Percentiles rank a stretch among this genome's conserved stretches.
Conservation (phyloP, 2,329 filamentous ascomycete species). For the Fusarium ramigenum region DNA sequence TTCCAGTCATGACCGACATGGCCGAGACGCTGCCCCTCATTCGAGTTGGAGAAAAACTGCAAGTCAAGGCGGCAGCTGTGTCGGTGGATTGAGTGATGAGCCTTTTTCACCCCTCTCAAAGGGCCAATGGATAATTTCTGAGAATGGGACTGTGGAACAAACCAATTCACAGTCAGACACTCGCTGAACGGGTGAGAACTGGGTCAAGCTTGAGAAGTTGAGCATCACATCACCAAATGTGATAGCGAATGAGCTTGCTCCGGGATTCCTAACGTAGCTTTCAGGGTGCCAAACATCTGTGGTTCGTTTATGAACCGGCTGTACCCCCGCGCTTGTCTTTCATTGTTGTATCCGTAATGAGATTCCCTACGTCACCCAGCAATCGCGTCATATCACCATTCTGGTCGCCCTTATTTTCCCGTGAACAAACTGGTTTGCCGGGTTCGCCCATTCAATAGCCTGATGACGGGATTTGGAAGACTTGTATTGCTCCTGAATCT, state of each 20-base stretch:
- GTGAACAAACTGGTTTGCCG: slow-evolving; percentile 17
- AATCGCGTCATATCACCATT: slow-evolving; percentile 34
- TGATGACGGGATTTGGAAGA: background rate
- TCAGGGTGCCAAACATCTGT: slow-evolving; percentile 4
- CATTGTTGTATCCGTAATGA: slow-evolving; percentile 15
- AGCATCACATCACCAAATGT: slow-evolving; percentile 12
- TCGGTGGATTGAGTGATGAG: slow-evolving; percentile 13
- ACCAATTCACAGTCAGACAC: slow-evolving; percentile 8
- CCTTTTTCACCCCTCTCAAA: slow-evolving; percentile 3
- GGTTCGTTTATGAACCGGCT: slow-evolving; percentile 8
- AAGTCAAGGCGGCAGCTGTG: slow-evolving; percentile 11
- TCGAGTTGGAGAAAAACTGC: slow-evolving; percentile 5
- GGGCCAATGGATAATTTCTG: slow-evolving; percentile 1
- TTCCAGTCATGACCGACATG: slow-evolving; percentile 20
- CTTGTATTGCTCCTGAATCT: background rate
- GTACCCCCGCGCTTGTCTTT: slow-evolving; percentile 25
- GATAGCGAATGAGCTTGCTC: slow-evolving; percentile 11
- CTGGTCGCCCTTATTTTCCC: slow-evolving; percentile 21
- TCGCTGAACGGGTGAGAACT: slow-evolving; percentile 5
- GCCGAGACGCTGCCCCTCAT: slow-evolving; percentile 28
- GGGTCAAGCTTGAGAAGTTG: background rate
- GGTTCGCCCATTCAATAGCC: background rate
- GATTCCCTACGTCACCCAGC: slow-evolving; percentile 41
- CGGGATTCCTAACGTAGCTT: slow-evolving; percentile 19
- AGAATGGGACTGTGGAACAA: slow-evolving; percentile 2